Percentiles rank a stretch among this genome's conserved stretches.
phyloP scores from a whole-genome alignment of 805 yeast species.

The Suhomyces prunicola region DNA sequence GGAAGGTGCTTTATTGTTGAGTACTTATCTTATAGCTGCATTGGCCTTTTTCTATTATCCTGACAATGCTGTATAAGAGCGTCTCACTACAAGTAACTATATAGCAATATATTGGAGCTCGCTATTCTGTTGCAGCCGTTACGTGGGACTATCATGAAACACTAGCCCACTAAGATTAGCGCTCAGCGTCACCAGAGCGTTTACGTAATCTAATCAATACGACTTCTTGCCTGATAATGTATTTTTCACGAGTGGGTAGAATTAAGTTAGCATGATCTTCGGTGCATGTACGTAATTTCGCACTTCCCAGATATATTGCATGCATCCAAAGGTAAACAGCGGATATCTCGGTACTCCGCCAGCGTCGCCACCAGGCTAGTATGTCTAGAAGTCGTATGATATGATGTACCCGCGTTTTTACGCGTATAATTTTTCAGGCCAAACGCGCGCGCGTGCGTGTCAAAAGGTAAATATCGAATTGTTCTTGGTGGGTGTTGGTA shows the following conservation, averaged over 20 bases:
- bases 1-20: conserved; percentile 89
- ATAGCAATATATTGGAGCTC: too few relatives aligned
- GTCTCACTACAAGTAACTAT: too few relatives aligned
- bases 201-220: too few relatives aligned
- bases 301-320: background rate
- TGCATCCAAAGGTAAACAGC: background rate
- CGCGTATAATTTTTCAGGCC: background rate
- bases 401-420: background rate
- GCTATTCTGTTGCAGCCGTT: too few relatives aligned
- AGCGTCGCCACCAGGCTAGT: background rate
- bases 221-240: too few relatives aligned
- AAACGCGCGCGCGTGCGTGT: background rate
- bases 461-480: background rate
- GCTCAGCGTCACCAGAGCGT: too few relatives aligned
- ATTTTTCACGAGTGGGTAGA: too few relatives aligned
- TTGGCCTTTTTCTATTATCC: conserved; percentile 90
- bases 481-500: background rate
- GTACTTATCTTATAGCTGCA: conserved; percentile 84
- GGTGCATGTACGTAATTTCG: background rate
- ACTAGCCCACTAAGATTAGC: too few relatives aligned
- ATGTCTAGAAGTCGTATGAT: background rate
- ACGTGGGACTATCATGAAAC: too few relatives aligned
- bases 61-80: conserved; percentile 32
- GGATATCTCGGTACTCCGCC: background rate
- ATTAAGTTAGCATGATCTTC: background rate